Evolutionary conservation across 352 stramenopile genomes (phyloP).

Genomic region (Pythium insidiosum): DNA sequence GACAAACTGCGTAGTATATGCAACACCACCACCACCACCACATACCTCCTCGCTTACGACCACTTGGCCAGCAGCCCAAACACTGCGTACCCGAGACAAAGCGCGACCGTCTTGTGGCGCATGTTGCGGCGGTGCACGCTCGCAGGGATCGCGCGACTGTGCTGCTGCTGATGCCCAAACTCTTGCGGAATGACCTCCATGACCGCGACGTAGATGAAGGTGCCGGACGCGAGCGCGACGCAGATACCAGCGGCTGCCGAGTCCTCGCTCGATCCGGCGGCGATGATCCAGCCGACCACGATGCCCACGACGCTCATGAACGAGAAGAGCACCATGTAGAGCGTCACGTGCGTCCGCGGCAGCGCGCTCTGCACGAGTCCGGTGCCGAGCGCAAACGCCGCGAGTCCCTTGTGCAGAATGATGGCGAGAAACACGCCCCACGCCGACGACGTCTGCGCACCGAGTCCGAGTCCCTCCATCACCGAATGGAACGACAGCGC

Average conservation of each 20-base stretch:
- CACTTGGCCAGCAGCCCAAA: conserved; percentile 76
- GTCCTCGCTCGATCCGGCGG: conserved; percentile 26
- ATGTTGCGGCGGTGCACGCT: conserved; percentile 13
- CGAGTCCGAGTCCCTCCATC: conserved; percentile 67
- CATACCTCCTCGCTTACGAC: conserved; percentile 36
- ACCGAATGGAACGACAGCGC: conserved; percentile 79
- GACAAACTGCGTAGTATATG: too few relatives aligned
- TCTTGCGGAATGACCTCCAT: conserved; percentile 84
- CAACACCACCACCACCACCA: background rate
- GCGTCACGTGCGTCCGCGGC: conserved; percentile 26
- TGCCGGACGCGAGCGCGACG: conserved; percentile 65
- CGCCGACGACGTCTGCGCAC: conserved; percentile 52
- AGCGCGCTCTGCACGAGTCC: conserved; percentile 60
- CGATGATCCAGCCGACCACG: conserved; percentile 34
- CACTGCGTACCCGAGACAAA: conserved; percentile 61
- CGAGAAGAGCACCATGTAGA: conserved; percentile 44
- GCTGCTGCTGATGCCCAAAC: conserved; percentile 16
- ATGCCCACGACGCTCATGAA: conserved; percentile 53
- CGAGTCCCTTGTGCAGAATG: conserved; percentile 72
- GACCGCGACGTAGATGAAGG: conserved; percentile 81
- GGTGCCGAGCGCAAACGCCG: conserved; percentile 61
- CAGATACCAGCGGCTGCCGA: conserved; percentile 37
- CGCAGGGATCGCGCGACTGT: conserved; percentile 2
- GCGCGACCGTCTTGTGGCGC: conserved; percentile 36
- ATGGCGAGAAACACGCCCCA: conserved; percentile 77